Evolutionary conservation across 495 filamentous ascomycete genomes (phyloP).

Genomic region (Penicillium nucicola): DNA sequence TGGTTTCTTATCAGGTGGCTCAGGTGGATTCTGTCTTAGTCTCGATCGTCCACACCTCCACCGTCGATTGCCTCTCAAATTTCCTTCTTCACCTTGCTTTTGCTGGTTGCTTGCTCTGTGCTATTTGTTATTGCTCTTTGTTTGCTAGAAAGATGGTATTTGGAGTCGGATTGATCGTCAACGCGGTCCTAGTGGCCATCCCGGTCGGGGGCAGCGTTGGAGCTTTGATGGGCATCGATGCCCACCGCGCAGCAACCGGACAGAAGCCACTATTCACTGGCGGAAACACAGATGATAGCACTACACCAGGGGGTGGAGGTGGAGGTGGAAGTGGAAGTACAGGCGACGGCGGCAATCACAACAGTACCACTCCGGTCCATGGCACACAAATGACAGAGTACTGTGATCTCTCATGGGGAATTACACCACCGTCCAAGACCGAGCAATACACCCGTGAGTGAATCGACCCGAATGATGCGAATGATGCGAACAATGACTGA

Average conservation of each 20-base stretch:
- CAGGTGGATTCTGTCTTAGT: background rate
- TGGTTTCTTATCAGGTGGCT: too few species aligned
- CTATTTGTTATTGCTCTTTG: background rate
- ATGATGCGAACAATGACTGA: background rate
- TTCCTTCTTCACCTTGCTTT: background rate
- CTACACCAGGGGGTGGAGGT: background rate
- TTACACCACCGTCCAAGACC: slow-evolving; percentile 19
- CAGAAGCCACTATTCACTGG: slow-evolving; percentile 25
- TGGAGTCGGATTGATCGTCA: slow-evolving; percentile 32
- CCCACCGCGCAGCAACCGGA: slow-evolving; percentile 28
- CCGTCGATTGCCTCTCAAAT: background rate
- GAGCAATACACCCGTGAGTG: slow-evolving; percentile 25
- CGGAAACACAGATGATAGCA: background rate
- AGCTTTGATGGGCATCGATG: slow-evolving; percentile 36
- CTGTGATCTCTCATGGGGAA: slow-evolving; percentile 24
- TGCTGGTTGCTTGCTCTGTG: background rate
- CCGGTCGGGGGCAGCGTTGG: slow-evolving; percentile 38
- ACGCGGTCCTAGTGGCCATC: slow-evolving; percentile 32
- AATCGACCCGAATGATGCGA: too few species aligned
- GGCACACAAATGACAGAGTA: slow-evolving; percentile 14
- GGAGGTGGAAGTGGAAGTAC: background rate
- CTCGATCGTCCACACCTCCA: slow-evolving; percentile 1
- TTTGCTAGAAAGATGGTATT: slow-evolving; percentile 3
- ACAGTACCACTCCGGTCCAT: slow-evolving; percentile 5
- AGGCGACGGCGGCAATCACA: slow-evolving; percentile 2